Percentiles rank a stretch among this genome's conserved stretches.
Conservation (phyloP, 306 rosid genomes). For the Gleditsia sinensis region DNA sequence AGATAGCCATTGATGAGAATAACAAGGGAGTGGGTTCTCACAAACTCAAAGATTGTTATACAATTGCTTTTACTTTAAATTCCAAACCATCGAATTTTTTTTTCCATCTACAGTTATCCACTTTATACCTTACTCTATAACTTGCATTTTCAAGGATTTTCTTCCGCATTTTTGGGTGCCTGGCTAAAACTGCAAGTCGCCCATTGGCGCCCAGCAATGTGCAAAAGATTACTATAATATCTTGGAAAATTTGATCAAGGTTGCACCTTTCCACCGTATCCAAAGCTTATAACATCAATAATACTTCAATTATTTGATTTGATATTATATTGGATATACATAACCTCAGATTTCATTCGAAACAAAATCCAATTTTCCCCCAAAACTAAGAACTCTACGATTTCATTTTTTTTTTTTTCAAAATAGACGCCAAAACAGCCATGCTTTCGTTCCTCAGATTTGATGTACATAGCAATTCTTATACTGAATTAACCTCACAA, state of each 20-base stretch:
- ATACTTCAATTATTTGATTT: background rate
- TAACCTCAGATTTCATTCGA: background rate
- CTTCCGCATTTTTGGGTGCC: background rate
- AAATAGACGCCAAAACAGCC: background rate
- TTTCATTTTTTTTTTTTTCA: background rate
- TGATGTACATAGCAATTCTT: background rate
- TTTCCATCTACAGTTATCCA: background rate
- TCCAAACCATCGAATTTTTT: background rate
- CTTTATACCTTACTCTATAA: background rate
- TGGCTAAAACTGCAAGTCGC: background rate
- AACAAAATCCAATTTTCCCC: background rate
- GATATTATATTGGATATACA: background rate
- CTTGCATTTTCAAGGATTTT: background rate
- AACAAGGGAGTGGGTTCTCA: background rate
- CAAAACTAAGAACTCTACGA: background rate
- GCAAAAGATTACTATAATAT: background rate
- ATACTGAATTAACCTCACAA: background rate
- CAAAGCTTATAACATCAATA: background rate
- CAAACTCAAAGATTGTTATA: background rate
- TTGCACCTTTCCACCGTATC: background rate
- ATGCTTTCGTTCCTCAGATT: background rate
- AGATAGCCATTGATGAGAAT: too few relatives aligned
- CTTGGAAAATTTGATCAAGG: background rate
- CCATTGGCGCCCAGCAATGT: background rate
- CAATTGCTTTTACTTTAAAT: background rate